Base-by-base conservation (phyloP, 169 alveolate genomes). In the Amoebophrya sp. region DNA sequence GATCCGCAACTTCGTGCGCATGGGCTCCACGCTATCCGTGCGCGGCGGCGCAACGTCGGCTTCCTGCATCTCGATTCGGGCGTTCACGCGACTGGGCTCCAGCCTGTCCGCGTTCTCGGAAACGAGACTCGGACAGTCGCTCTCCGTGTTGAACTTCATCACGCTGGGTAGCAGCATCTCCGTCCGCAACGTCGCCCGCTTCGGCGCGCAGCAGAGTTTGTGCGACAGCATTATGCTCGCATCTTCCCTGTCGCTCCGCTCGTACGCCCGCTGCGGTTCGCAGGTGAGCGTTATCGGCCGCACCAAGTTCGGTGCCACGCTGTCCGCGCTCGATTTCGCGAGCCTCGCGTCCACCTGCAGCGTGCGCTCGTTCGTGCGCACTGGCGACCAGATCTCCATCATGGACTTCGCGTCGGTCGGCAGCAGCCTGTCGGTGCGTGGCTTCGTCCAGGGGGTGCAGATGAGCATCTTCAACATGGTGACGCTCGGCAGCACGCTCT, bases 101-200 rank as follows among this genome's bases (percentile, higher is more conserved):
- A n/a, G n/a, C n/a, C n/a, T n/a, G n/a, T n/a, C n/a, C n/a, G n/a
- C n/a, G n/a, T n/a, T n/a, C n/a, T n/a, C n/a, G n/a, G n/a, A n/a
- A n/a, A n/a, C n/a, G n/a, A n/a, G n/a, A n/a, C n/a, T n/a, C n/a
- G n/a, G n/a, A n/a, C n/a, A n/a, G n/a, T n/a, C n/a, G n/a, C n/a
- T n/a, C n/a, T 70, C 89, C 20, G 42, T 70, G 39, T 26, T 31
- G 42, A 10, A 31, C 43, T 70, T 70, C 89, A 41, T 40, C 16
- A 31, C 42, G 40, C 89, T 70, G 42, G 89, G 89, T 70, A 70
- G 89, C 89, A 70, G 89, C 40, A 20, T 70, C 42, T 70, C 89
- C 2, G n/a, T 70, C 23, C 89, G 89, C 89, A 29, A 26, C 40
- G 15, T 70, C 89, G 41, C 41, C 23, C 89, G 89, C n/a, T n/a